Conservation (phyloP, 2,329 filamentous ascomycete species). For the Fusarium nurragi region DNA sequence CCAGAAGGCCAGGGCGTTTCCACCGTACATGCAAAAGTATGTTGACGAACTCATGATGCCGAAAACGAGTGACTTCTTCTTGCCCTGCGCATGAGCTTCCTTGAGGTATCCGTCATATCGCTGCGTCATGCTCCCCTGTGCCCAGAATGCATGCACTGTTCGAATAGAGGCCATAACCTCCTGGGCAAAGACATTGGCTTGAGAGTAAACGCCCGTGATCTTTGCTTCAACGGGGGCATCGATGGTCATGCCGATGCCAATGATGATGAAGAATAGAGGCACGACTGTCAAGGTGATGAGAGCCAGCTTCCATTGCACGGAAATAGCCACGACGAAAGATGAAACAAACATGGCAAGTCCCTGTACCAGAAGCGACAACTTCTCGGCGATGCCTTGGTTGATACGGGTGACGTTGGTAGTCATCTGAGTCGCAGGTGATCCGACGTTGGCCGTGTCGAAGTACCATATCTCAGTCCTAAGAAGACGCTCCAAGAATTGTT, state of each 20-base stretch:
- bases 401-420: conserved; percentile 52
- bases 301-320: conserved; percentile 54
- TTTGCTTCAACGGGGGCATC: conserved; percentile 47
- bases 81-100: conserved; percentile 48
- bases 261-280: conserved; percentile 43
- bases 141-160: conserved; percentile 57
- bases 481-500: conserved; percentile 14
- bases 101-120: conserved; percentile 51
- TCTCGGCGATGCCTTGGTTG: conserved; percentile 52
- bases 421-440: conserved; percentile 44
- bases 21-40: conserved; percentile 53
- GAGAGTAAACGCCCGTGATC: conserved; percentile 45
- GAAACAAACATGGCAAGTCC: conserved; percentile 50
- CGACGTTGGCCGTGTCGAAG: conserved; percentile 23
- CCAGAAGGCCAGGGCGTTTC: conserved; percentile 56
- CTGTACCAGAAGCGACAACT: conserved; percentile 51
- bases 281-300: conserved; percentile 50
- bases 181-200: conserved; percentile 48
- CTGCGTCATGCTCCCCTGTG: conserved; percentile 47
- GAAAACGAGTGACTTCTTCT: conserved; percentile 50
- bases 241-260: conserved; percentile 37
- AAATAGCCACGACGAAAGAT: conserved; percentile 51
- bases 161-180: conserved; percentile 50
- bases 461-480: conserved; percentile 32
- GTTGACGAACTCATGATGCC: conserved; percentile 50